These are phyloP conservation scores for Cadophora gregata DNA, from an alignment of 2,329 filamentous ascomycete genomes.

Conservation along the genomic window DNA sequence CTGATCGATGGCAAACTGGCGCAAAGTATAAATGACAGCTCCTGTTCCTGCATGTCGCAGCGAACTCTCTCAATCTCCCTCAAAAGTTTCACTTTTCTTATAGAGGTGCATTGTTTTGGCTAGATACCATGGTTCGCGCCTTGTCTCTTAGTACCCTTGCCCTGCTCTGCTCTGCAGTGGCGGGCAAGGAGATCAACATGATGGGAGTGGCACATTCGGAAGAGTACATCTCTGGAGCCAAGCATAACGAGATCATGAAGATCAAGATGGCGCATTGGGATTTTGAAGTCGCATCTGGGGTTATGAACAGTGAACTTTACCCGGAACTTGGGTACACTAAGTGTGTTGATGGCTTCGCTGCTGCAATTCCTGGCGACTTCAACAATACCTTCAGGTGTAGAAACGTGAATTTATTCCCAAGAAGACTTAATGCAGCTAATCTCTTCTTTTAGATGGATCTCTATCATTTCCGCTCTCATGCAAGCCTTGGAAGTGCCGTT, in stretches of 20 bases:
- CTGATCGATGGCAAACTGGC: neutral
- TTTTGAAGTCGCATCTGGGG: conserved; percentile 11
- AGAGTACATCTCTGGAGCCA: conserved; percentile 15
- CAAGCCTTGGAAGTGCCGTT: conserved; percentile 53
- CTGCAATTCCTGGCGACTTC: conserved; percentile 23
- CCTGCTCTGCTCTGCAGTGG: conserved; percentile 12
- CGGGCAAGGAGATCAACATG: conserved; percentile 20
- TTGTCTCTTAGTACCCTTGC: conserved; percentile 7
- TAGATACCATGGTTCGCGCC: conserved; percentile 12
- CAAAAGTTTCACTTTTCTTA: neutral
- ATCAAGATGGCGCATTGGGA: conserved; percentile 17
- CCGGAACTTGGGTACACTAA: conserved; percentile 15
- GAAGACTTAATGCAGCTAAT: neutral
- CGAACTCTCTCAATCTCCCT: conserved; percentile 15
- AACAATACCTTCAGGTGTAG: conserved; percentile 48
- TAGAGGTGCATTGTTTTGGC: neutral
- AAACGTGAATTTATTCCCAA: conserved; percentile 41
- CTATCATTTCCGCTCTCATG: conserved; percentile 61
- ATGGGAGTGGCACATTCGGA: conserved; percentile 9
- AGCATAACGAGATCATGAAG: conserved; percentile 18
- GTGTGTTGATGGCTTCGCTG: conserved; percentile 23
- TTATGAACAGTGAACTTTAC: conserved; percentile 10
- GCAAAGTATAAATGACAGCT: conserved; percentile 14
- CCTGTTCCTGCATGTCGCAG: neutral
- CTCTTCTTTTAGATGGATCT: conserved; percentile 47